Conservation (phyloP, 805 yeast genomes). For the Nakazawaea holstii region DNA sequence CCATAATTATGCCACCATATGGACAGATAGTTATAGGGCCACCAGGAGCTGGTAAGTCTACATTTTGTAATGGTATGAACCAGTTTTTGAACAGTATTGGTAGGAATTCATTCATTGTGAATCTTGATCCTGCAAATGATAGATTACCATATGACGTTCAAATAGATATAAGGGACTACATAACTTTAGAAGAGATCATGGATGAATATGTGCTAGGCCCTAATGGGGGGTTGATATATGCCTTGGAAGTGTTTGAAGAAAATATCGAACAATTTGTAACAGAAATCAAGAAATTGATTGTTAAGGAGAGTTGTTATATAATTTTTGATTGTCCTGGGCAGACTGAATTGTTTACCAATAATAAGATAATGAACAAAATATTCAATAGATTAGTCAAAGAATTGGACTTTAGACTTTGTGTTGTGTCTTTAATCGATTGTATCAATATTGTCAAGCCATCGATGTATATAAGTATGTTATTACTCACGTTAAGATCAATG, state of each 20-base stretch:
- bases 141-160: slow-evolving; percentile 47
- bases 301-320: slow-evolving; percentile 54
- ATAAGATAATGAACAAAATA: slow-evolving; percentile 63
- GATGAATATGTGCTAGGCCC: slow-evolving; percentile 51
- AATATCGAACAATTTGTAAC: slow-evolving; percentile 54
- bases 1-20: slow-evolving; percentile 43
- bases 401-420: slow-evolving; percentile 70
- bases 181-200: slow-evolving; percentile 57
- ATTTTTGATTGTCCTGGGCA: slow-evolving; percentile 95
- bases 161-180: slow-evolving; percentile 50
- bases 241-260: slow-evolving; percentile 62
- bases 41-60: slow-evolving; percentile 96
- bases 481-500: slow-evolving; percentile 87
- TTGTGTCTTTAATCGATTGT: slow-evolving; percentile 82
- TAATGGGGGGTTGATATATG: slow-evolving; percentile 86
- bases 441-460: slow-evolving; percentile 80
- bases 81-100: slow-evolving; percentile 95
- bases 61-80: slow-evolving; percentile 87
- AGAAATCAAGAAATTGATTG: slow-evolving; percentile 44
- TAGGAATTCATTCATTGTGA: slow-evolving; percentile 75
- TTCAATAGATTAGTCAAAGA: slow-evolving; percentile 60
- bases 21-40: slow-evolving; percentile 97
- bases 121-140: slow-evolving; percentile 81
- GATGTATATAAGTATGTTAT: slow-evolving; percentile 75
- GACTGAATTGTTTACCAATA: slow-evolving; percentile 91